Percentiles rank a stretch among this genome's conserved stretches.
phyloP scores from a whole-genome alignment of 169 alveolate genomes.

The Plasmodium vinckei region DNA sequence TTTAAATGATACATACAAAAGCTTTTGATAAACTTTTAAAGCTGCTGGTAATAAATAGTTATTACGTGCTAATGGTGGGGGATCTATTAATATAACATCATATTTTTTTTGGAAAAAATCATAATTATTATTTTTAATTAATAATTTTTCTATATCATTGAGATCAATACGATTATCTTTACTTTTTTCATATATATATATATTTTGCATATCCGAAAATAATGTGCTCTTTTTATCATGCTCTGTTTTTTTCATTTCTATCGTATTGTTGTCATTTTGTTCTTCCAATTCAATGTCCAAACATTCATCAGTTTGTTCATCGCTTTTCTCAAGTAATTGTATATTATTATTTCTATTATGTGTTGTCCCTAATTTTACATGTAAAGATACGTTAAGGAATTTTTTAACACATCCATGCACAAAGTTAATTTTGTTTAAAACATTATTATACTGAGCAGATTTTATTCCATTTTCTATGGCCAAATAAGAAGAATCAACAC shows the following conservation, averaged over 20 bases:
- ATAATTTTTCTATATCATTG: conserved; percentile 53
- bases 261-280: neutral
- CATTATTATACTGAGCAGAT: conserved; percentile 68
- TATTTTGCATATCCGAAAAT: conserved; percentile 41
- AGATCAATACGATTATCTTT: neutral
- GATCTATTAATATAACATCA: conserved; percentile 75
- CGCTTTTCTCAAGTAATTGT: neutral
- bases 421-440: conserved; percentile 52
- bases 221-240: neutral
- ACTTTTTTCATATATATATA: conserved; percentile 50
- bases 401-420: conserved; percentile 61
- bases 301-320: neutral
- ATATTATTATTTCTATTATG: neutral
- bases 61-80: conserved; percentile 73
- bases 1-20: conserved; percentile 66
- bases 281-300: neutral
- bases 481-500: conserved; percentile 76
- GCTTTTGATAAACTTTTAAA: conserved; percentile 70
- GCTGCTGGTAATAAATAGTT: conserved; percentile 67
- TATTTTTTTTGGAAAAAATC: conserved; percentile 74
- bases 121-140: conserved; percentile 35
- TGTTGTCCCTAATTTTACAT: neutral
- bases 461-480: conserved; percentile 75
- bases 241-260: neutral
- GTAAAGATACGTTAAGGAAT: conserved; percentile 43